A percentile compares a stretch with the other conserved stretches of the same genome.
phyloP scores from a whole-genome alignment of 1,284 basidiomycete genomes.

The Meripilus lineatus region DNA sequence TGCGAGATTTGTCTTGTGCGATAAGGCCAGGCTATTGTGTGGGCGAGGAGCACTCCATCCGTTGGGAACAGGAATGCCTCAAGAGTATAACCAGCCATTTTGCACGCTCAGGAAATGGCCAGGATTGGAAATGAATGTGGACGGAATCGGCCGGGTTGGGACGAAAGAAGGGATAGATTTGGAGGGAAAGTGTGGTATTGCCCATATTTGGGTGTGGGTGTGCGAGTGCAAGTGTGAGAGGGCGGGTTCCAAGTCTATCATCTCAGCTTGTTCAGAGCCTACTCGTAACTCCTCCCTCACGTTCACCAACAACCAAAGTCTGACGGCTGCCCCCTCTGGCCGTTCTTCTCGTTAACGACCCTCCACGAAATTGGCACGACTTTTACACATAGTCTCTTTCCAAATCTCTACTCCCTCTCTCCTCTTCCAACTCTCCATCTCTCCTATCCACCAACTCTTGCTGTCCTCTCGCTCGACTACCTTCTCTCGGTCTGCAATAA shows the following conservation, averaged over 20 bases:
- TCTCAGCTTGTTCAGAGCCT: background rate
- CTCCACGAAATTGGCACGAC: conserved; percentile 6
- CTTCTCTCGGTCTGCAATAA: background rate
- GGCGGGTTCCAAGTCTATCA: no score
- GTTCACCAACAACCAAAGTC: background rate
- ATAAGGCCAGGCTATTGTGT: no score
- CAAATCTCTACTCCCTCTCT: background rate
- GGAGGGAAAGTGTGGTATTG: background rate
- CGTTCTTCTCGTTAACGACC: conserved; percentile 4
- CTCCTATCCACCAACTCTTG: background rate
- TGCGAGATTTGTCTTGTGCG: no score
- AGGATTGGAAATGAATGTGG: no score
- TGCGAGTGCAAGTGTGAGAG: no score
- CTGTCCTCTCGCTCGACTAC: background rate
- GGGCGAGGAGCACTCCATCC: no score
- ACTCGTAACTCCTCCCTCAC: conserved; percentile 1
- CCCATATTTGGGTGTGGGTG: no score
- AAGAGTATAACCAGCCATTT: no score
- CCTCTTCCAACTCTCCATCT: background rate
- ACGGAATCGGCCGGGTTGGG: no score
- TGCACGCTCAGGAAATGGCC: no score
- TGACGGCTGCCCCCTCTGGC: background rate
- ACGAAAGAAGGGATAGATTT: background rate
- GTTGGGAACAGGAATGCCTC: no score
- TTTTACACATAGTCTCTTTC: conserved; percentile 7